phyloP scores from a whole-genome alignment of 495 filamentous ascomycete genomes.

The Daldinia bambusicola region DNA sequence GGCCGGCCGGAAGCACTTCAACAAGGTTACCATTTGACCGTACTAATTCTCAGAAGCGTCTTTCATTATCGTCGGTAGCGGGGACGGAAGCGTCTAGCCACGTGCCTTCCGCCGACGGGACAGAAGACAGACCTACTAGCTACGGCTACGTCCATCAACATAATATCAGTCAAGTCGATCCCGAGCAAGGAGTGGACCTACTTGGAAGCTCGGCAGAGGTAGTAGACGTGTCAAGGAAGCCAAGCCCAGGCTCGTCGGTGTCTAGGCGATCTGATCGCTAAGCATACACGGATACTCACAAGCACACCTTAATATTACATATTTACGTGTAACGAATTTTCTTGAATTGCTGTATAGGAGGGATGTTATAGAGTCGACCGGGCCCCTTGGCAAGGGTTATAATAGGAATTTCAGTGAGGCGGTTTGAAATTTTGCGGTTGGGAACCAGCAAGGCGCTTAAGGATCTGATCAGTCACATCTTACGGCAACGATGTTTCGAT shows the following conservation, averaged over 20 bases:
- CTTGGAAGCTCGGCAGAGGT: slow-evolving; percentile 64
- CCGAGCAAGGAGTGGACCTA: slow-evolving; percentile 53
- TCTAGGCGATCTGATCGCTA: slow-evolving; percentile 29
- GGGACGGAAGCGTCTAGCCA: slow-evolving; percentile 59
- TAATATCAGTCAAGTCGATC: slow-evolving; percentile 66
- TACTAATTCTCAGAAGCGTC: slow-evolving; percentile 61
- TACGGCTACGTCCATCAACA: slow-evolving; percentile 81
- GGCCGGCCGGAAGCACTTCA: slow-evolving; percentile 43
- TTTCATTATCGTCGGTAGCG: slow-evolving; percentile 58
- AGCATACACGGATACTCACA: not conserved
- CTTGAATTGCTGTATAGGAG: slow-evolving; percentile 43
- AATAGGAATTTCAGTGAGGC: slow-evolving; percentile 39
- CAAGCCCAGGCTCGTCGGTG: slow-evolving; percentile 33
- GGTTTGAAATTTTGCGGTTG: slow-evolving; percentile 40
- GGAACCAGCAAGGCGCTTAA: slow-evolving; percentile 42
- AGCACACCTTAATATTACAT: slow-evolving; percentile 8
- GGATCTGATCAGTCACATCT: slow-evolving; percentile 41
- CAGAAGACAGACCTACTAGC: slow-evolving; percentile 70
- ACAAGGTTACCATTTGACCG: slow-evolving; percentile 71
- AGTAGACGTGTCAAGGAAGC: slow-evolving; percentile 50
- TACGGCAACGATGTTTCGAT: slow-evolving; percentile 31
- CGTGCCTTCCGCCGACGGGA: slow-evolving; percentile 39
- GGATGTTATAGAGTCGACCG: slow-evolving; percentile 42
- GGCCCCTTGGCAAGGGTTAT: slow-evolving; percentile 20
- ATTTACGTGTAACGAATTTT: slow-evolving; percentile 46